A percentile compares a stretch with the other conserved stretches of the same genome.
phyloP scores from a whole-genome alignment of 331 rosid species.

The Quercus tomentella region DNA sequence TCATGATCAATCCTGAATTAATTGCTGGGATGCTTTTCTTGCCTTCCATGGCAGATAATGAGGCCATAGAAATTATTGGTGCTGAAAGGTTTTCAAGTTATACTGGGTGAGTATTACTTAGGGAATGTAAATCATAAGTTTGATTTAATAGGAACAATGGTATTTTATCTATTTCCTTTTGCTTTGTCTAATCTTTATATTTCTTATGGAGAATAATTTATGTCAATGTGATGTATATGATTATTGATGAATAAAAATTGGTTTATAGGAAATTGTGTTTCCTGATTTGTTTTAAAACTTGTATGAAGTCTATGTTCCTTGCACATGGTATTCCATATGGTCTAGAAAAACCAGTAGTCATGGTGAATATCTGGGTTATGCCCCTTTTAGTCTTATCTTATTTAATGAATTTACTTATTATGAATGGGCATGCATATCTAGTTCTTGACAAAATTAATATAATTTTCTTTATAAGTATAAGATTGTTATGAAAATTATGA shows the following conservation, averaged over 20 bases:
- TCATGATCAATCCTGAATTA: constrained; percentile 88
- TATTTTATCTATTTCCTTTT: not conserved
- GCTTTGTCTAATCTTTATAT: not conserved
- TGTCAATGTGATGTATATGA: not conserved
- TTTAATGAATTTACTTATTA: not conserved
- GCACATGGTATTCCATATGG: not conserved
- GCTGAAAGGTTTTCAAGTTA: constrained; percentile 84
- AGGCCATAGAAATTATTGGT: constrained; percentile 87
- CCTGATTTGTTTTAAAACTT: not conserved
- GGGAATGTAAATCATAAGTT: constrained; percentile 11
- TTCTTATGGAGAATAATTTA: not conserved
- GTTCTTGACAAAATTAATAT: not conserved
- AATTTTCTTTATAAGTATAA: too few relatives aligned
- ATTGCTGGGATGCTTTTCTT: constrained; percentile 86
- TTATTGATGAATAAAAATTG: not conserved
- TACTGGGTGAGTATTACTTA: constrained; percentile 62
- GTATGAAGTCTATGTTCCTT: not conserved
- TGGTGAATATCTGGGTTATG: too few relatives aligned
- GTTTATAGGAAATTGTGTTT: too few relatives aligned
- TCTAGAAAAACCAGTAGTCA: not conserved
- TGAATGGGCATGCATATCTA: too few relatives aligned
- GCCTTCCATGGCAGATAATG: constrained; percentile 87
- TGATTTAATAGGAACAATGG: not conserved
- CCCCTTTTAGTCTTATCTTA: not conserved
- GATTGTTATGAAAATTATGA: not conserved